Evolutionary conservation across 495 filamentous ascomycete species (phyloP).

Genomic region (Recurvomyces mirabilis): DNA sequence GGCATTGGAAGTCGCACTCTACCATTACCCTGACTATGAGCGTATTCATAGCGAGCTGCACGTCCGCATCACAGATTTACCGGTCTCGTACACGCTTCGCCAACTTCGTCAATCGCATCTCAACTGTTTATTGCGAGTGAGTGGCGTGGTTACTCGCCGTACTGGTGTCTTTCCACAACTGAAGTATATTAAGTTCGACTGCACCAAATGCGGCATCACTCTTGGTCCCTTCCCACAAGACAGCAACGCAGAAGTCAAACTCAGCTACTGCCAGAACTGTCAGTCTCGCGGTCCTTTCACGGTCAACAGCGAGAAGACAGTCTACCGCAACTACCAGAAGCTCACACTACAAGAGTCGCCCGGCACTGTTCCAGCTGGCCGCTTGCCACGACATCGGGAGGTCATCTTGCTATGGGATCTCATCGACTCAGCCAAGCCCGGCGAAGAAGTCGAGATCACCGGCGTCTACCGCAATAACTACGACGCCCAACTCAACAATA

Average conservation of each 20-base stretch:
- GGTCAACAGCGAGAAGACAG: slow-evolving; percentile 91
- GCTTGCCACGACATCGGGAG: slow-evolving; percentile 88
- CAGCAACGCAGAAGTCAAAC: slow-evolving; percentile 87
- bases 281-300: slow-evolving; percentile 93
- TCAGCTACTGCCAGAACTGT: slow-evolving; percentile 94
- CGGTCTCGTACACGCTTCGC: slow-evolving; percentile 90
- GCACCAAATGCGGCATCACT: slow-evolving; percentile 80
- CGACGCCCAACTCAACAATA: slow-evolving; percentile 93
- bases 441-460: slow-evolving; percentile 94
- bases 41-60: slow-evolving; percentile 97
- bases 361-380: slow-evolving; percentile 90
- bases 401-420: slow-evolving; percentile 95
- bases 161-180: slow-evolving; percentile 98
- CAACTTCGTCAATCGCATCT: slow-evolving; percentile 93
- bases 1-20: slow-evolving; percentile 85
- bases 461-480: slow-evolving; percentile 99
- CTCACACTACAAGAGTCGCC: slow-evolving; percentile 95
- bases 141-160: slow-evolving; percentile 88
- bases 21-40: slow-evolving; percentile 95
- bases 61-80: slow-evolving; percentile 89
- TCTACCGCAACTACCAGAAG: slow-evolving; percentile 99
- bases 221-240: slow-evolving; percentile 97
- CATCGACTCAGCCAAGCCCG: slow-evolving; percentile 93
- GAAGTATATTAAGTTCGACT: slow-evolving; percentile 96
- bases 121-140: slow-evolving; percentile 90